A percentile compares a stretch with the other conserved stretches of the same genome.
Conservation (phyloP, 2,329 filamentous ascomycete species). For the Hysterium pulicare region DNA sequence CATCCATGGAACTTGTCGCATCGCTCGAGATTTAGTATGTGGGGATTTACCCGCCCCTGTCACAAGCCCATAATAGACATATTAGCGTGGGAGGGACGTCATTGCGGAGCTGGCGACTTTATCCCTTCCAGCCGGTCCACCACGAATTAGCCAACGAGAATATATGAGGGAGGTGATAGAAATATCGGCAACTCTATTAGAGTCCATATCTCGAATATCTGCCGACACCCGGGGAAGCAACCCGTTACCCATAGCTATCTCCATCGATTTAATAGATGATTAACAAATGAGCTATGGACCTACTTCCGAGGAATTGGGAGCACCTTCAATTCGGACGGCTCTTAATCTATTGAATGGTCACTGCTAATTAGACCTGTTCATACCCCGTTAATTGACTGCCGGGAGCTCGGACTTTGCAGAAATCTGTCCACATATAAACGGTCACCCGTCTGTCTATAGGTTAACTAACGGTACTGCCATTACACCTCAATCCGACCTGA, state of each 20-base stretch:
- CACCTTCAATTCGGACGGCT: neutral
- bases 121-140: conserved; percentile 11
- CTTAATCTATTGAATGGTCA: conserved; percentile 6
- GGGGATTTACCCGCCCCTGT: neutral
- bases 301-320: conserved; percentile 4
- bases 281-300: conserved; percentile 4
- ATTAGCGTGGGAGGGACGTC: neutral
- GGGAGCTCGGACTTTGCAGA: neutral
- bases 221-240: neutral
- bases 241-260: neutral
- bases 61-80: neutral
- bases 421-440: conserved; percentile 12
- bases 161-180: conserved; percentile 1
- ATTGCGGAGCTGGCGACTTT: conserved; percentile 6
- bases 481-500: conserved; percentile 1
- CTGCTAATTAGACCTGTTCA: conserved; percentile 9
- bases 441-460: neutral
- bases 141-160: conserved; percentile 7
- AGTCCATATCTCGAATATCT: conserved; percentile 4
- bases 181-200: conserved; percentile 3
- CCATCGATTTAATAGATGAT: conserved; percentile 6
- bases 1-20: no score
- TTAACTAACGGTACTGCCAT: neutral
- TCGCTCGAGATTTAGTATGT: neutral
- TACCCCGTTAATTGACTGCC: neutral